Base-by-base conservation (phyloP, 108 stramenopile genomes). In the Schizochytrium sp. region DNA sequence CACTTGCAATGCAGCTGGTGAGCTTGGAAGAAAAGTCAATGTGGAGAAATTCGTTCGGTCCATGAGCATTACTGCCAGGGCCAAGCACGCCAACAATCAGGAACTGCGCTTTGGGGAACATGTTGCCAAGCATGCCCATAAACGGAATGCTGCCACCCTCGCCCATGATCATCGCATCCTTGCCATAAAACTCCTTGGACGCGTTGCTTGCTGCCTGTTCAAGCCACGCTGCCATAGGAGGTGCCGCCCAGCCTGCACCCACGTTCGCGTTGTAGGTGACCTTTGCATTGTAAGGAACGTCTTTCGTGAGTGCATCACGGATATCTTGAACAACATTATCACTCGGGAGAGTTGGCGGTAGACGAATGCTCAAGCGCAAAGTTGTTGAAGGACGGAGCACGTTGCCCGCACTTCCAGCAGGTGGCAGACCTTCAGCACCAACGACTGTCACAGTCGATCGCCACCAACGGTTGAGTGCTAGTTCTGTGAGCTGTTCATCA, bases 121-220 rank as follows among this genome's bases (percentile, higher is more conserved):
- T 49, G 50, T 17, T 55, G 76, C 76, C 76, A 40, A 83, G 76
- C 76, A 83, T 83, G 53, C 76, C 76, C 76, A 83, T 83, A 53
- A 83, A 83, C 12, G 76, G 76, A 42, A 83, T 83, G 53, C 76
- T 83, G 47, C 76, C 76, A 40, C 76, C 76, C 53, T 83, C 76
- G 47, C 76, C 76, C 76, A 83, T 83, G 28, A 55, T 55, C 76
- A 83, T 83, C 50, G 76, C 76, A 28, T 83, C 76, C 76, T 83
- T 83, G 76, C 76, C 76, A 28, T 83, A 83, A 53, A 55, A 40
- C 47, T 49, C 12, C 47, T 83, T 83, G 76, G 76, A 83, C n/a
- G 76, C 76, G 45, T 17, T 40, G 76, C 53, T 83, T 17, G 76
- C 76, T 2, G 76, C 76, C 53, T 83, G 28, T 28, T 83, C 76